These are phyloP conservation scores for Nemania sp. DNA, from an alignment of 2,329 filamentous ascomycete genomes.

Conservation along the genomic window DNA sequence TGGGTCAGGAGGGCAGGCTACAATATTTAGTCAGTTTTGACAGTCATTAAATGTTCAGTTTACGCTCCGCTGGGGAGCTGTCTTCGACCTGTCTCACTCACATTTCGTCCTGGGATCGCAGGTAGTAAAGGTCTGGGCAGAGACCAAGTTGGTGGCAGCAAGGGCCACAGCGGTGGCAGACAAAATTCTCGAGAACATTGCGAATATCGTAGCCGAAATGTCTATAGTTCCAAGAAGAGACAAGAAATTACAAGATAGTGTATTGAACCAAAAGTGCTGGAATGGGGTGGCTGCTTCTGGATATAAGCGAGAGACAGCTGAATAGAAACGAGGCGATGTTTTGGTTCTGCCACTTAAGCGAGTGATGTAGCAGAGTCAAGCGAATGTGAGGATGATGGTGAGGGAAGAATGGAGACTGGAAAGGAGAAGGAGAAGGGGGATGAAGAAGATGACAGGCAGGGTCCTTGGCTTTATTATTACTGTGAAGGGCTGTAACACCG, in stretches of 20 bases:
- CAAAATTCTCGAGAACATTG: slow-evolving; percentile 52
- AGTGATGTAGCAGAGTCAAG: slow-evolving; percentile 25
- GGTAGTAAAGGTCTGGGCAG: slow-evolving; percentile 59
- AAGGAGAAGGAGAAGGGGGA: slow-evolving; percentile 14
- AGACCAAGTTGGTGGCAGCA: slow-evolving; percentile 52
- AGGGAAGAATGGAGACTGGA: background rate
- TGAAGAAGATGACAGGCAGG: slow-evolving; percentile 13
- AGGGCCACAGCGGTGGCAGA: slow-evolving; percentile 52
- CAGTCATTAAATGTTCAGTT: too few relatives aligned
- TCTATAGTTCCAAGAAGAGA: slow-evolving; percentile 6
- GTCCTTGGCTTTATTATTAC: slow-evolving; percentile 21
- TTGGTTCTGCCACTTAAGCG: slow-evolving; percentile 27
- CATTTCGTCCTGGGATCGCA: slow-evolving; percentile 60
- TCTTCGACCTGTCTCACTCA: slow-evolving; percentile 41
- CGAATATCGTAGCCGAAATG: slow-evolving; percentile 5
- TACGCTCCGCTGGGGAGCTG: too few relatives aligned
- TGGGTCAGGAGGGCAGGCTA: slow-evolving; percentile 71
- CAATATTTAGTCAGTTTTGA: slow-evolving; percentile 26
- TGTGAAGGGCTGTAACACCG: background rate
- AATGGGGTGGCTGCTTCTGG: slow-evolving; percentile 10
- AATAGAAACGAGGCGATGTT: slow-evolving; percentile 7
- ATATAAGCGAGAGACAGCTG: slow-evolving; percentile 26
- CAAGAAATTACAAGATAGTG: slow-evolving; percentile 12
- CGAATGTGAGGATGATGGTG: slow-evolving; percentile 2
- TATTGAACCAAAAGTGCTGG: slow-evolving; percentile 1